Percentiles rank a stretch among this genome's conserved stretches.
These are phyloP conservation scores for Apiospora arundinis DNA, from an alignment of 2,329 filamentous ascomycete genomes.

Conservation along the genomic window DNA sequence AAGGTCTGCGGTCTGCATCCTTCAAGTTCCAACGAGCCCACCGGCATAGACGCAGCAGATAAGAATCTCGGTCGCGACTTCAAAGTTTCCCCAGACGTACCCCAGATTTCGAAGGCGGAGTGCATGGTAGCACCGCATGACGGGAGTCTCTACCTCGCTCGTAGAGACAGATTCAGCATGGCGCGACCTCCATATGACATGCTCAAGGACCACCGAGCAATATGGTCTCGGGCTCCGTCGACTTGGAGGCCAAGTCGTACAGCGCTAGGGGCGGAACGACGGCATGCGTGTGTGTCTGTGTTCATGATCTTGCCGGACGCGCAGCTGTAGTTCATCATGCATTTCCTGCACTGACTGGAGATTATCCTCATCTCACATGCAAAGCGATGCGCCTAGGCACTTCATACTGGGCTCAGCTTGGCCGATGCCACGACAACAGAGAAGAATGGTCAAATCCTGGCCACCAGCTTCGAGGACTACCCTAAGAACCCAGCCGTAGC, in stretches of 20 bases:
- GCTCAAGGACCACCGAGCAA: neutral
- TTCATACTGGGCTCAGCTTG: neutral
- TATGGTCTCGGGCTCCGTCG: neutral
- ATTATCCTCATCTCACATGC: neutral
- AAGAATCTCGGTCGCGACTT: neutral
- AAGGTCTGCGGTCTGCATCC: neutral
- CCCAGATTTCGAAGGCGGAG: neutral
- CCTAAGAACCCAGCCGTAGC: neutral
- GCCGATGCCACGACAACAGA: neutral
- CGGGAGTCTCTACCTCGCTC: neutral
- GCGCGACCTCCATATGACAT: neutral
- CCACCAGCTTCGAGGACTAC: neutral
- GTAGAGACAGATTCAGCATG: neutral
- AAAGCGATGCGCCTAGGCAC: neutral
- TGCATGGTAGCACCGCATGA: conserved; percentile 10
- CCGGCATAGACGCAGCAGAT: neutral
- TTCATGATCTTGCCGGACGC: neutral
- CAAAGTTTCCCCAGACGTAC: neutral
- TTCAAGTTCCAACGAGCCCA: neutral
- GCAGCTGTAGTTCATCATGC: neutral
- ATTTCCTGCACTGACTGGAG: neutral
- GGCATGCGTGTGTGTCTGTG: neutral
- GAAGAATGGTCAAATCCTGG: neutral
- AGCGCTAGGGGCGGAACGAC: neutral
- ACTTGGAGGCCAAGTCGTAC: neutral